Base-by-base conservation (phyloP, 148 eudicot genomes). In the Rhododendron griersonianum region DNA sequence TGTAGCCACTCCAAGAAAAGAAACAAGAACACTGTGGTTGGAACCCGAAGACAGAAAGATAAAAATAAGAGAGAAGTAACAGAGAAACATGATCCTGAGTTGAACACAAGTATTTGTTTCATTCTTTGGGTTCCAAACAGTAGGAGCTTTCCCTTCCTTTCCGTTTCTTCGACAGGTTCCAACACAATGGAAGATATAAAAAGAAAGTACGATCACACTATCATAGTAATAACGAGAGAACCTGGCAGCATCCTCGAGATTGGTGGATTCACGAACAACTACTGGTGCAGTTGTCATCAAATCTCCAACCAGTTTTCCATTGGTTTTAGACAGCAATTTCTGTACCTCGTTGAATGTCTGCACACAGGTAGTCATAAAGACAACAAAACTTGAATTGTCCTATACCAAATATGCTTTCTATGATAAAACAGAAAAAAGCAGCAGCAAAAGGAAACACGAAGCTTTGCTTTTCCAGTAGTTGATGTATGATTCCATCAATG, bases 221-320 rank as follows among this genome's bases (percentile, higher is more conserved):
- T 15, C 37, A 73, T 63, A 57, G 55, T 67, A 73, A 78, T 51
- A 1, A 79, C 13, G 65, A 81, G 69, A 80, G 76, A 83, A 96
- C 99, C 98, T 93, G 35, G 99, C 98, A 83, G 98, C 98, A 92
- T 96, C 99, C 90, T 94, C 99, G 75, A 96, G 95, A 92, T 96
- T 96, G 80, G 98, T 96, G 51, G 93, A 89, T 86, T 92, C 94
- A 47, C 94, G 96, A 77, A 96, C 95, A 25, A 92, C 95, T 48
- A 95, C 79, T 37, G 98, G 98, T 28, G 93, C 97, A 81, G 93
- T 92, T 3, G 99, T 96, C 99, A 96, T 96, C 90, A 95, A 88
- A 90, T 96, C 99, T 53, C 96, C 93, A 28, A 96, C 94, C 82
- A 94, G 86, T 91, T 91, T 87, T 44, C 98, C 99, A 53, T 93